Evolutionary conservation across 164 flowering plant species (phyloP), one percentile per base, ranked within the genome.

Genomic region (Taxillus chinensis): DNA sequence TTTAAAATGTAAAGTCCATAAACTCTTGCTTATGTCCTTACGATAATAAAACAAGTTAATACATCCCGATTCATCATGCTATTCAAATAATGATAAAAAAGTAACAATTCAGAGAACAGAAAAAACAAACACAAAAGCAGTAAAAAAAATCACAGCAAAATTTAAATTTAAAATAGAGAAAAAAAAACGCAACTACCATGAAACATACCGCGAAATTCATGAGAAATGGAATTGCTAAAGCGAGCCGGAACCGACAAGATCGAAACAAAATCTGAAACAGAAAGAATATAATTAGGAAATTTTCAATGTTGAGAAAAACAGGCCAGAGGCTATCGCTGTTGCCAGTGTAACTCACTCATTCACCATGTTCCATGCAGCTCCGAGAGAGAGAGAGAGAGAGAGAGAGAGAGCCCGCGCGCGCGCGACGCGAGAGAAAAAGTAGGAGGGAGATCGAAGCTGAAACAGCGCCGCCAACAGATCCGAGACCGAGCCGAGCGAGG

Each of bases 401-500:
- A 4, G n/a, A n/a, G n/a, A 71, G 63, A 49, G 57, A 41, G 45
- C n/a, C n/a, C 41, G 73, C 37, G 62, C 68, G 70, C 62, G 65
- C 73, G 68, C 61, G 66, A 66, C 41, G 59, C 50, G 58, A 42
- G 38, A 37, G 62, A 62, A 66, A 38, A 49, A 58, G 50, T 39
- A 13, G 64, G 15, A 62, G 62, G 60, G 27, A 45, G 71, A 72
- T 73, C 68, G 73, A 80, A 75, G 82, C 78, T 64, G 68, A 78
- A 75, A 76, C 82, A 69, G 66, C 75, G 88, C 73, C 73, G 74
- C 27, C 27, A 27, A 27, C 27, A 27, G 27, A 27, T 27, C 27
- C 7, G 69, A 72, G n/a, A 58, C 67, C 55, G 41, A 73, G 81
- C 84, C 84, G 80, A 75, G 73, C 69, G 64, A 64, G 49, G 41